Conservation (phyloP, 768 basidiomycete species). For the Calocera cornea region DNA sequence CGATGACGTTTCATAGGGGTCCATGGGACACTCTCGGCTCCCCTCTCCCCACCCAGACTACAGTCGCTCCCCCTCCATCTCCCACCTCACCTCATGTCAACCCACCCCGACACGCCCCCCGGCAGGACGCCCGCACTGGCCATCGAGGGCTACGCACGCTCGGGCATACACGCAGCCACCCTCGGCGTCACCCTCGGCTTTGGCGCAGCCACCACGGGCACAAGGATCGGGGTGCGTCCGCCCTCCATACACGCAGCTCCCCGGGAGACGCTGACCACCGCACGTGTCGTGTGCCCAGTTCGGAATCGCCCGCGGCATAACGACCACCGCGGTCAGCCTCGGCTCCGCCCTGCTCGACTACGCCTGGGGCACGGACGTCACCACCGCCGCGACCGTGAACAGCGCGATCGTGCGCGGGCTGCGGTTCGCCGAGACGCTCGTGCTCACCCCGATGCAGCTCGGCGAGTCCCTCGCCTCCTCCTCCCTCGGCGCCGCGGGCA, state of each 20-base stretch:
- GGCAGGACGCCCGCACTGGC: no score
- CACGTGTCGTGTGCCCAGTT: constrained; percentile 48
- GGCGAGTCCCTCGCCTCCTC: constrained; percentile 66
- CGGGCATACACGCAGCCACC: constrained; percentile 51
- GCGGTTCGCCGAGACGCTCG: constrained; percentile 53
- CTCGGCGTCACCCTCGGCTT: constrained; percentile 52
- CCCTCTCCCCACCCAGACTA: no score
- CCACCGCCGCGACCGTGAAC: constrained; percentile 45
- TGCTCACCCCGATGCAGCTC: constrained; percentile 59
- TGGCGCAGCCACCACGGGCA: constrained; percentile 49
- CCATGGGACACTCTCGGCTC: no score
- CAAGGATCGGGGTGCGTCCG: constrained; percentile 52
- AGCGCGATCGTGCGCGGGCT: constrained; percentile 48
- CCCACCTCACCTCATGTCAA: no score
- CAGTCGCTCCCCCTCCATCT: no score
- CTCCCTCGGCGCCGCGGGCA: constrained; percentile 57
- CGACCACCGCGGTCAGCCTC: constrained; percentile 42
- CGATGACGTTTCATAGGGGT: no score
- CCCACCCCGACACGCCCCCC: no score
- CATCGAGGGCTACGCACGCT: neutral
- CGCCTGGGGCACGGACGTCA: constrained; percentile 47
- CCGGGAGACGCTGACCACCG: constrained; percentile 7
- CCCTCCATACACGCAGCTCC: neutral
- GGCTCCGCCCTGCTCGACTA: constrained; percentile 50
- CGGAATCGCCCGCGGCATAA: constrained; percentile 47